Conservation (phyloP, 495 filamentous ascomycete species). For the Rhypophila decipiens region DNA sequence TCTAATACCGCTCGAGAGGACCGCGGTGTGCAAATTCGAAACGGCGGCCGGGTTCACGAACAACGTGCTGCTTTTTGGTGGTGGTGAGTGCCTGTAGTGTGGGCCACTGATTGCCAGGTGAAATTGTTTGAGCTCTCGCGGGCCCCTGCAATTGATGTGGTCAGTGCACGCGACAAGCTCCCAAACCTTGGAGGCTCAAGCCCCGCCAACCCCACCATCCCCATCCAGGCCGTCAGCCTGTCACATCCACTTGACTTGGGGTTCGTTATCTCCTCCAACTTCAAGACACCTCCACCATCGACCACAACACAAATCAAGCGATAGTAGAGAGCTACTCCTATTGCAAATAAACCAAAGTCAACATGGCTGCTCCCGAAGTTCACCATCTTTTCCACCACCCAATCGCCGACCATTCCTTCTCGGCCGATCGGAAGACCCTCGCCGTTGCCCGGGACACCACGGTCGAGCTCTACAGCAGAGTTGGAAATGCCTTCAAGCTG, state of each 20-base stretch:
- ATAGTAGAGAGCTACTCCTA: conserved; percentile 99
- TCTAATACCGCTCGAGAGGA: too few relatives aligned
- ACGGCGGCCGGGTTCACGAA: neutral
- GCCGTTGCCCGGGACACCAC: conserved; percentile 86
- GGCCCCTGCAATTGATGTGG: neutral
- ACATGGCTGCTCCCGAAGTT: conserved; percentile 79
- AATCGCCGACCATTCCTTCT: conserved; percentile 97
- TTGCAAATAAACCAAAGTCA: conserved; percentile 35
- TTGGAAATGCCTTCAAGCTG: conserved; percentile 70
- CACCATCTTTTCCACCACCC: conserved; percentile 96
- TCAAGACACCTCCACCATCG: conserved; percentile 3
- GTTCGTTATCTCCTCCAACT: conserved; percentile 5
- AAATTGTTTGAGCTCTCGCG: neutral
- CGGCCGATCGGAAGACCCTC: conserved; percentile 78
- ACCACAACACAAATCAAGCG: conserved; percentile 27
- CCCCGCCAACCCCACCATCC: conserved; percentile 9
- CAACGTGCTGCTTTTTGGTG: too few relatives aligned
- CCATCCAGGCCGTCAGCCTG: conserved; percentile 3
- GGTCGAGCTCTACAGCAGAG: conserved; percentile 78
- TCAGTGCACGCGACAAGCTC: neutral
- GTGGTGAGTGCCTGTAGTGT: too few relatives aligned
- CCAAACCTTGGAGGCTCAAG: neutral
- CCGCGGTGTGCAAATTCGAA: too few relatives aligned
- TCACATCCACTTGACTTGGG: conserved; percentile 4
- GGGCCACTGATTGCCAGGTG: too few relatives aligned